These are phyloP conservation scores for Kazachstania martiniae DNA, from an alignment of 805 yeast species.

Conservation along the genomic window DNA sequence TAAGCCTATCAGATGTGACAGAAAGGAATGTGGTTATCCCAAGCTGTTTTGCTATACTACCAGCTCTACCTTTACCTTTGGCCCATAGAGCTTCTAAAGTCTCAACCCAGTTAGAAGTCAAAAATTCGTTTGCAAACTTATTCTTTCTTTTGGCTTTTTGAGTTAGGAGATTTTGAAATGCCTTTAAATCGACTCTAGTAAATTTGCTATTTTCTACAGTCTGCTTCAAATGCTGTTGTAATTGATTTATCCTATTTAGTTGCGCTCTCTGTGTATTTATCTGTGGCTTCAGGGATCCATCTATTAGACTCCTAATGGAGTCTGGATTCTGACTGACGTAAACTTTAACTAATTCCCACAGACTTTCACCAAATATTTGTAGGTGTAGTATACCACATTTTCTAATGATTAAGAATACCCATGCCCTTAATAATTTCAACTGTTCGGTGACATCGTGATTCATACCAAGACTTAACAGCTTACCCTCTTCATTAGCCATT, in stretches of 20 bases:
- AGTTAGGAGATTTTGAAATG: conserved; percentile 34
- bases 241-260: conserved; percentile 26
- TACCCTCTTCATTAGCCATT: conserved; percentile 48
- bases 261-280: conserved; percentile 23
- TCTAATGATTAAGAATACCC: conserved; percentile 42
- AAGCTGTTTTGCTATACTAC: conserved; percentile 35
- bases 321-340: conserved; percentile 37
- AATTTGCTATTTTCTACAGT: conserved; percentile 40
- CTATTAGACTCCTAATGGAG: conserved; percentile 41
- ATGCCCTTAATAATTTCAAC: conserved; percentile 35
- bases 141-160: conserved; percentile 16
- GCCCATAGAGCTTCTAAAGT: conserved; percentile 46
- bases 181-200: conserved; percentile 33
- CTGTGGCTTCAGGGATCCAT: conserved; percentile 34
- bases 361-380: conserved; percentile 45
- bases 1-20: conserved; percentile 33
- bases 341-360: conserved; percentile 55
- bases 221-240: conserved; percentile 44
- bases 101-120: conserved; percentile 47
- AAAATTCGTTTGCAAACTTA: conserved; percentile 39
- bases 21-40: conserved; percentile 44
- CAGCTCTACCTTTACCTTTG: conserved; percentile 44
- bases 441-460: conserved; percentile 56
- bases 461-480: conserved; percentile 58
- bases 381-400: conserved; percentile 44